phyloP scores from a whole-genome alignment of 352 stramenopile genomes.

The Phytophthora melonis region DNA sequence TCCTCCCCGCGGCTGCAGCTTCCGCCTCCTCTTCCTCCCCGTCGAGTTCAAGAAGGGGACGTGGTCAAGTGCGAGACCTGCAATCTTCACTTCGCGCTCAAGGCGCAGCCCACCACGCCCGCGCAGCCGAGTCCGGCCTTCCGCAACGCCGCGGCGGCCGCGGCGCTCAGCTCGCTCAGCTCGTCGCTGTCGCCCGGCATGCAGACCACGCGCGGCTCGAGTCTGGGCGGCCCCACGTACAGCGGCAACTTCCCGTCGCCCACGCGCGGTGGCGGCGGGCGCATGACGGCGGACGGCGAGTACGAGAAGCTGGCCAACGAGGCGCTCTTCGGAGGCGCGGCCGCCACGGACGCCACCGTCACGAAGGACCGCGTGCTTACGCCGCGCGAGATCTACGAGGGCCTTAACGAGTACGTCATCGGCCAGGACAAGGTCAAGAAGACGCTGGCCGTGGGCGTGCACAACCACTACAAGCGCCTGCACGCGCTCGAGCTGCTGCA shows the following conservation, averaged over 20 bases:
- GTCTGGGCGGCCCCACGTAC: conserved; percentile 21
- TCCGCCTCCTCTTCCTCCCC: neutral
- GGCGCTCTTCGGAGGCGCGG: conserved; percentile 37
- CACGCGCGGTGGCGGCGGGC: conserved; percentile 22
- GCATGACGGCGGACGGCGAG: conserved; percentile 78
- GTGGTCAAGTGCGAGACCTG: conserved; percentile 80
- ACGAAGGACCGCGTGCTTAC: conserved; percentile 78
- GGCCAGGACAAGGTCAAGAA: conserved; percentile 98
- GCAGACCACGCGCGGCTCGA: conserved; percentile 40
- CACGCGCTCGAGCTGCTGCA: conserved; percentile 68
- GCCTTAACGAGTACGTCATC: conserved; percentile 97
- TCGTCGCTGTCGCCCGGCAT: conserved; percentile 57
- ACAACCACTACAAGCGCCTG: conserved; percentile 99
- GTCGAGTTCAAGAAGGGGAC: conserved; percentile 75
- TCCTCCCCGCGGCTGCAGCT: too few species aligned
- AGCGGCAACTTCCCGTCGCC: conserved; percentile 33
- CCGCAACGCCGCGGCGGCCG: conserved; percentile 69
- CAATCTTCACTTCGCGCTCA: conserved; percentile 80
- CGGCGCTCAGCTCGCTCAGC: conserved; percentile 73
- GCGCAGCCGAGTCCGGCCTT: conserved; percentile 48
- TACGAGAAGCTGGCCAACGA: conserved; percentile 81
- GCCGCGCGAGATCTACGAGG: conserved; percentile 94
- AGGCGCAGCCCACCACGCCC: conserved; percentile 41
- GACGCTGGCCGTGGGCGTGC: conserved; percentile 95
- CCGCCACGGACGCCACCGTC: conserved; percentile 18